Evolutionary conservation across 2,329 filamentous ascomycete species (phyloP), one percentile per base, ranked within the genome.

Genomic region (Ascochyta koolunga): DNA sequence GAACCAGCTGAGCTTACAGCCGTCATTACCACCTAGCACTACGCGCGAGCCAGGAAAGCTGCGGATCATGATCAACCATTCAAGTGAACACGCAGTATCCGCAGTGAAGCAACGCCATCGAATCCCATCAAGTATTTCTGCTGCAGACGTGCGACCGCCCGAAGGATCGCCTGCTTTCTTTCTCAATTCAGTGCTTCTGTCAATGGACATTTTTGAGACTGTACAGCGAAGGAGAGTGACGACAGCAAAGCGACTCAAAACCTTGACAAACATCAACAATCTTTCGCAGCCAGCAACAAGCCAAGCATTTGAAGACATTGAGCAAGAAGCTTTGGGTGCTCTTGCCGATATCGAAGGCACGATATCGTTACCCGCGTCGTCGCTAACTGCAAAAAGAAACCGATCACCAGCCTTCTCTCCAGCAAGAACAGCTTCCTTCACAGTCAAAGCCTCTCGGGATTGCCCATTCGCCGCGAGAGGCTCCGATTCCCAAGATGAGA

Each of bases 61-160:
- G 25, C 53, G 53, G 3, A 35, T 56, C 10, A 10, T 16, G 13
- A 11, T 56, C 37, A 47, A 21, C 21, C 38, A 43, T 15, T 19
- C 42, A 11, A 32, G 11, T 16, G 51, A 57, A 5, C 24, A 36
- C 24, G 50, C 50, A 21, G 15, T 37, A 9, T 24, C 59, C 7
- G 39, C 53, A 18, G 44, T 41, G 11, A 58, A 53, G 39, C 50
- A 50, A 49, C 44, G 36, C 13, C 68, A 72, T 47, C 66, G 64
- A 18, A 40, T 72, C 6, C 54, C 56, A 2, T 41, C 52, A 13
- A 60, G 62, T n/a, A 64, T 71, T 0, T 61, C 68, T n/a, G 48
- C 54, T 10, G 51, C 61, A 36, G 69, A 74, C 36, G 22, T 72
- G 4, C 64, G 57, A 19, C 70, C 76, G 18, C 72, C 76, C 9